A percentile compares a stretch with the other conserved stretches of the same genome.
These are phyloP conservation scores for Orbilia quercus DNA, from an alignment of 2,329 filamentous ascomycete genomes.

Conservation along the genomic window DNA sequence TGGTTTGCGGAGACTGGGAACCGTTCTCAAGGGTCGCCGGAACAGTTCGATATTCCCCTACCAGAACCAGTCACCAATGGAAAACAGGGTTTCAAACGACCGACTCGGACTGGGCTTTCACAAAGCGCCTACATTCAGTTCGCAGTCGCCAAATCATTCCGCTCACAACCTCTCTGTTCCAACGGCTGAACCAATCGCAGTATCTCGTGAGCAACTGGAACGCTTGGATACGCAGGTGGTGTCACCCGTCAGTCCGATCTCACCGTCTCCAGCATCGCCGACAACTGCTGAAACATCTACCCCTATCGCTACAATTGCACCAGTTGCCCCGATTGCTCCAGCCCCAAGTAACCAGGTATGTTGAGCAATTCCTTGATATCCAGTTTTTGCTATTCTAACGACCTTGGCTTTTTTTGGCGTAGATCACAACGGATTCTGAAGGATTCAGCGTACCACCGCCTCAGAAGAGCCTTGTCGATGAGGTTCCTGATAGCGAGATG, in stretches of 20 bases:
- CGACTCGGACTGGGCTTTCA: slow-evolving; percentile 47
- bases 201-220: slow-evolving; percentile 32
- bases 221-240: slow-evolving; percentile 32
- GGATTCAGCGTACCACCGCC: slow-evolving; percentile 79
- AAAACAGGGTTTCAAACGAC: slow-evolving; percentile 54
- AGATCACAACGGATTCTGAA: slow-evolving; percentile 74
- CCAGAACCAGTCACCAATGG: slow-evolving; percentile 57
- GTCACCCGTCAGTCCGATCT: slow-evolving; percentile 24
- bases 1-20: slow-evolving; percentile 61
- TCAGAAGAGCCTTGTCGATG: slow-evolving; percentile 66
- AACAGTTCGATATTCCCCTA: slow-evolving; percentile 59
- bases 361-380: not conserved
- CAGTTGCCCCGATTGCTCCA: not conserved
- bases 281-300: slow-evolving; percentile 30
- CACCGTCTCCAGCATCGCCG: slow-evolving; percentile 26
- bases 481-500: slow-evolving; percentile 62
- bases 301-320: slow-evolving; percentile 17
- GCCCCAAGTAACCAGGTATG: slow-evolving; percentile 39
- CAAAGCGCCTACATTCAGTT: slow-evolving; percentile 22
- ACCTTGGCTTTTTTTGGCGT: too few species aligned
- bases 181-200: slow-evolving; percentile 21
- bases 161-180: slow-evolving; percentile 52
- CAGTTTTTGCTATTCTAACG: too few species aligned
- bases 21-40: slow-evolving; percentile 60
- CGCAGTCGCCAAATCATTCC: slow-evolving; percentile 44